Conservation (phyloP, 768 basidiomycete genomes). For the Candolleomyces efflorescens region DNA sequence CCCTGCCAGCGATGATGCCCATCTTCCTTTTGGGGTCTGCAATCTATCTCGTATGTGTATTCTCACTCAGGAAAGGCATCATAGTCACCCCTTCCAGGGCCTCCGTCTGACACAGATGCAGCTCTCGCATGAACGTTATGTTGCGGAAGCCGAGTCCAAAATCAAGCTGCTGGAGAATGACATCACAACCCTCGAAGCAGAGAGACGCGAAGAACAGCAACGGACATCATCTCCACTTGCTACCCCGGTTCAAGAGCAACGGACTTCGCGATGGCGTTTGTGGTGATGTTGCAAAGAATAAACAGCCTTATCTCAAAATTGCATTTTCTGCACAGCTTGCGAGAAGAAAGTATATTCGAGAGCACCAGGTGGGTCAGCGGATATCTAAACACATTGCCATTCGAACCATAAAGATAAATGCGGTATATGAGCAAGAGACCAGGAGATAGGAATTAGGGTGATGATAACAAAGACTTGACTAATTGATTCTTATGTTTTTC, state of each 20-base stretch:
- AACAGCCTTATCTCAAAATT: constrained; percentile 1
- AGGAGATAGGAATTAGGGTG: neutral
- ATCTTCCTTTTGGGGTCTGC: constrained; percentile 75
- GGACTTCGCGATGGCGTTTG: constrained; percentile 2
- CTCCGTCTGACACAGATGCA: constrained; percentile 59
- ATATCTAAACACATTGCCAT: no score
- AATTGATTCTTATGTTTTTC: constrained; percentile 65
- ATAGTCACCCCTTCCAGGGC: constrained; percentile 35
- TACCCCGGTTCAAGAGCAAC: neutral
- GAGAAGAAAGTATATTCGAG: neutral
- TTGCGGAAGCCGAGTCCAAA: constrained; percentile 53
- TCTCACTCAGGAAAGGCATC: constrained; percentile 2
- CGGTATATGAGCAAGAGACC: neutral
- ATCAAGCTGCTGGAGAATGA: constrained; percentile 57
- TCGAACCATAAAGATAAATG: neutral
- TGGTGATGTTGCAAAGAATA: neutral
- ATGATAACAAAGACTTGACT: constrained; percentile 43
- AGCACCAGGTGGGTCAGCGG: neutral
- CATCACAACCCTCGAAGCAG: constrained; percentile 39
- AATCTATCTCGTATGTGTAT: constrained; percentile 63
- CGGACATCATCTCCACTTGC: neutral
- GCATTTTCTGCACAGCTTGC: neutral
- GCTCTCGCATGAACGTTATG: constrained; percentile 68
- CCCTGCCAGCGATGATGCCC: constrained; percentile 75
- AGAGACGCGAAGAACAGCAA: constrained; percentile 4